Evolutionary conservation across 768 basidiomycete species (phyloP), one percentile per base, ranked within the genome.

Genomic region (Boletus pseudo-olivaceus): DNA sequence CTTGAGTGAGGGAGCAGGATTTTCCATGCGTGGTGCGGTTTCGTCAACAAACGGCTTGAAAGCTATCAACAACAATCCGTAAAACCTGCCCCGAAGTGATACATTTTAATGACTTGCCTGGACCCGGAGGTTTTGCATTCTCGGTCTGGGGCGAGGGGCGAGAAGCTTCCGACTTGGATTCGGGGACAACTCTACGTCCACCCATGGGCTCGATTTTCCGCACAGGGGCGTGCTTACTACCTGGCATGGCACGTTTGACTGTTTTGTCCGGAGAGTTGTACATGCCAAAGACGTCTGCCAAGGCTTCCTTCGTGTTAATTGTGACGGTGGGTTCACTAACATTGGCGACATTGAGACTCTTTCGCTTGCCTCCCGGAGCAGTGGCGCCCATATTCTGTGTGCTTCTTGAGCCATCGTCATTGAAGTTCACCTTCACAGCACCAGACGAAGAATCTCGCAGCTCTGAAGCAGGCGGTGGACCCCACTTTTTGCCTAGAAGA

Each of bases 251-350:
- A 26, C 78, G 70, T 47, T 79, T 82, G 42, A 78, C 76, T 0
- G 86, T 86, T 72, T 85, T 90, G 56, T 90, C 89, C 3, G 90
- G 90, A 9, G 89, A 91, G 68, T 97, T 96, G 68, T 94, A 98
- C 88, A 98, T 93, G 49, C 87, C 88, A 72, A 95, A 93, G 39
- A 98, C 93, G 65, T 98, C 93, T 12, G 84, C 89, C 33, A 97
- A 78, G 4, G 97, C 97, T 58, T 93, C 91, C 68, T 93, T 95
- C 29, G 97, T 99, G 68, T 97, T 97, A 62, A 98, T 93, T 1
- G 97, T 99, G 7, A 98, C 87, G 0, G 91, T 93, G 5, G 90
- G 89, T 67, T 93, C 90, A 15, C 75, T 76, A 15, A 70, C 78
- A 29, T 70, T 72, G 54, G 74, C 66, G 38, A 75, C 66, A 17